phyloP scores from a whole-genome alignment of 345 rosid genomes.

The Camelina hispida region DNA sequence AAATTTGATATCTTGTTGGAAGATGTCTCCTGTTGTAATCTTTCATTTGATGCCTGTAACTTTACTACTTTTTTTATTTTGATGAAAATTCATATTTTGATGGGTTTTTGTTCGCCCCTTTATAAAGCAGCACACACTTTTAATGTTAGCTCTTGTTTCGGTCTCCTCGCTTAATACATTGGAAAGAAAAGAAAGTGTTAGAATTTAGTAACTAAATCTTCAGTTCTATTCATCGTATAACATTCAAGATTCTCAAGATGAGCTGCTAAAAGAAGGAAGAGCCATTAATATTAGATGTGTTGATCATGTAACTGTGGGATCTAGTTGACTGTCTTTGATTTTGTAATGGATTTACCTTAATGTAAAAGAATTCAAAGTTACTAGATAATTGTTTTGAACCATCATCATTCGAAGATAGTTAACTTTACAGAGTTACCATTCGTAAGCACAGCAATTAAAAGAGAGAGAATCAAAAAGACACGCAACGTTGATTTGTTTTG shows the following conservation, averaged over 20 bases:
- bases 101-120: conserved; percentile 11
- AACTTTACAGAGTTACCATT: neutral
- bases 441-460: neutral
- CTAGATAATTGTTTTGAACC: no score
- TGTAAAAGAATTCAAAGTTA: no score
- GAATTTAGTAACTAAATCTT: no score
- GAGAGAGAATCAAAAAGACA: neutral
- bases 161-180: neutral
- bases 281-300: no score
- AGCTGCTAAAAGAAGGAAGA: no score
- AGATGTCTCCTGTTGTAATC: conserved; percentile 31
- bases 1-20: conserved; percentile 28
- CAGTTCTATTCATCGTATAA: no score
- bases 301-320: no score
- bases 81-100: conserved; percentile 32
- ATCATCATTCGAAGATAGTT: neutral
- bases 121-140: neutral
- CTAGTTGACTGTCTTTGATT: neutral
- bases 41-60: conserved; percentile 24
- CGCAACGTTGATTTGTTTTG: conserved; percentile 1
- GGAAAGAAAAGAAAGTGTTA: no score
- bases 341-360: neutral
- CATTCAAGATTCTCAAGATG: no score
- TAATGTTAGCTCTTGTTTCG: neutral
- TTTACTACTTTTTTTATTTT: conserved; percentile 27